Evolutionary conservation across 371 early-diverging fungal genomes (phyloP), one percentile per base, ranked within the genome.

Genomic region (Quaeritorhiza haematococci): DNA sequence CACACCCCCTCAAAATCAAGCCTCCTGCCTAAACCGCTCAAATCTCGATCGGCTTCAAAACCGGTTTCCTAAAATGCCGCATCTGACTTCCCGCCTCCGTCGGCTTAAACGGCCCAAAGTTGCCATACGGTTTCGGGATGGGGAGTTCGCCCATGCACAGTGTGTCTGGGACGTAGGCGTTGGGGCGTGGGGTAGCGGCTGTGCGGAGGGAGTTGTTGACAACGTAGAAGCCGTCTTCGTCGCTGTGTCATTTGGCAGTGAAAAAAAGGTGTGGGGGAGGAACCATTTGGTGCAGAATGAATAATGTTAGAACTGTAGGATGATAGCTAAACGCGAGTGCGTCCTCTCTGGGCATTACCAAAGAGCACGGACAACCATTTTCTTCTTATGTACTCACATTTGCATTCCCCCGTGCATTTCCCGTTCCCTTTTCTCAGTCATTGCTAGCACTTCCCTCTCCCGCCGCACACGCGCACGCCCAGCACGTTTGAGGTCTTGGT

Each of bases 91-190:
- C 72, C 21, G 65, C 33, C 28, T 79, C 78, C 28, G 48, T 55
- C n/a, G 81, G 81, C 50, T 76, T 78, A 62, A 80, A 80, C 8
- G 81, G 81, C 19, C 74, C 69, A 51, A 65, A 64, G 1, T 61
- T 66, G 26, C 81, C 81, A 52, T 80, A 80, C 27, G 81, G 81
- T 47, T 75, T 73, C n/a, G 81, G 76, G 35, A 80, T 75, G 32
- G 81, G 81, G 4, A 80, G 58, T 45, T 75, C 76, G 1, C 67
- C 70, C 8, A 71, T 34, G 17, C 74, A 71, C 19, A 60, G 58
- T 8, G 66, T 32, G 43, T 74, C 73, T 7, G 80, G 78, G 17
- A 80, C 59, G 50, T 80, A 80, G 4, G 81, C 81, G 56, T 80
- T 80, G 1, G 81, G 81, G 27, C 81, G 64, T 6, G 78, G 80